phyloP scores from a whole-genome alignment of 495 filamentous ascomycete genomes.

The Penicillium argentinense region DNA sequence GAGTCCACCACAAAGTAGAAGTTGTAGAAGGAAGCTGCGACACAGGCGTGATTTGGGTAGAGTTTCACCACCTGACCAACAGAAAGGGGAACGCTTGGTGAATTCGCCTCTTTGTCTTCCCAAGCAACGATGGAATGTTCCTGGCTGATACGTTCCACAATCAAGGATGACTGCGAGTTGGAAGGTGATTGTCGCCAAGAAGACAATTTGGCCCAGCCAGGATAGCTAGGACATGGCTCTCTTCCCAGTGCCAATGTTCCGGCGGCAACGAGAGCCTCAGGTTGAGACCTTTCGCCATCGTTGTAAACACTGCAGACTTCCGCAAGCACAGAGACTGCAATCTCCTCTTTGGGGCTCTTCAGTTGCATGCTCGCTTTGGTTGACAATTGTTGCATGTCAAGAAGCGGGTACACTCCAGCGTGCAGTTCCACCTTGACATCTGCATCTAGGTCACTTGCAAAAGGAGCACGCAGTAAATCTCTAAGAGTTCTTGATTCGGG shows the following conservation, averaged over 20 bases:
- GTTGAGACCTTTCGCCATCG: conserved; percentile 34
- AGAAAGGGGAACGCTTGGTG: conserved; percentile 27
- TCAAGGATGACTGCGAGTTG: conserved; percentile 7
- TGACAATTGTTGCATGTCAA: conserved; percentile 81
- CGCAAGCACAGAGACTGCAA: conserved; percentile 68
- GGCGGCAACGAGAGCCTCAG: conserved; percentile 69
- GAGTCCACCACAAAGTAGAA: conserved; percentile 79
- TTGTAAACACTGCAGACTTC: conserved; percentile 74
- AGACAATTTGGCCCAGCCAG: conserved; percentile 69
- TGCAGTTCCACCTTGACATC: conserved; percentile 61
- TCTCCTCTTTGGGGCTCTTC: conserved; percentile 46
- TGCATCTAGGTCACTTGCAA: conserved; percentile 14
- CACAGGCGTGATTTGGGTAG: conserved; percentile 85
- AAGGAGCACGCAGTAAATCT: conserved; percentile 16
- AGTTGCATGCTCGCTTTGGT: conserved; percentile 55
- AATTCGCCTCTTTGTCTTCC: conserved; percentile 10
- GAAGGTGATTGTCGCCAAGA: conserved; percentile 47
- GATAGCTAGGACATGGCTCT: conserved; percentile 70
- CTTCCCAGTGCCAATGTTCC: conserved; percentile 72
- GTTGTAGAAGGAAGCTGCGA: conserved; percentile 67
- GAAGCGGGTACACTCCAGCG: conserved; percentile 69
- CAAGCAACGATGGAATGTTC: conserved; percentile 37
- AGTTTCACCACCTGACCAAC: conserved; percentile 58
- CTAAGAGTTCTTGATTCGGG: conserved; percentile 21
- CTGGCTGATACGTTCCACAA: conserved; percentile 35